Base-by-base conservation (phyloP, 805 yeast species). In the Pichia manshurica region DNA sequence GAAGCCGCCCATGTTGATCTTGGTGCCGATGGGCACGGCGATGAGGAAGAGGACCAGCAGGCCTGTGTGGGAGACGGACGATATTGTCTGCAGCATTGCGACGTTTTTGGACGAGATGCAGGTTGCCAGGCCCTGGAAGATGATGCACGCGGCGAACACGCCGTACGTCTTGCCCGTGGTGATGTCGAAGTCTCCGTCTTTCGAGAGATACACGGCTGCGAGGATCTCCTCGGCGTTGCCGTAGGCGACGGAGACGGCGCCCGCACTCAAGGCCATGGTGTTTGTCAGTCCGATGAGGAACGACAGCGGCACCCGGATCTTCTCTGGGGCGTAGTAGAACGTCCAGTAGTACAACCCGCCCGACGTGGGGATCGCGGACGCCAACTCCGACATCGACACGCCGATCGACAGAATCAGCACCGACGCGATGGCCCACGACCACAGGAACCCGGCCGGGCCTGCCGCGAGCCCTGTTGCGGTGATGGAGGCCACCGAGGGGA, bases 261-360 rank as follows among this genome's bases (percentile, higher is more conserved):
- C 75, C 15, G 68, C 67, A 40, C 63, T 56, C 39, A 71, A 59
- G 2, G 73, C 72, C 45, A 71, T 46, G 20, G 74, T 56, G 53
- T 73, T 72, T 16, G 74, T 64, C 53, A 70, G 65, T 3, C 76
- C 78, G 49, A 73, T 67, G 33, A 72, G 42, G 49, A 67, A 71
- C 44, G 72, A 67, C 20, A 71, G 56, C 2, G 72, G 71, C 9
- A 69, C 68, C 46, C 69, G 56, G 34, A 61, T 42, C 8, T 49
- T 44, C 16, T 66, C 72, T 2, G 73, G 75, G 19, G 75, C 69
- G 54, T 65, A 73, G 56, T 68, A 71, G 51, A 69, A 69, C 2
- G 71, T 66, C 68, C 70, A 68, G 54, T 80, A 81, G 37, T 82
- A 82, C 13, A 82, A 72, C 36, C 85, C 86, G 10, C 82, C 75